phyloP scores from a whole-genome alignment of 2,329 filamentous ascomycete genomes.

The Paecilomyces fulvus region DNA sequence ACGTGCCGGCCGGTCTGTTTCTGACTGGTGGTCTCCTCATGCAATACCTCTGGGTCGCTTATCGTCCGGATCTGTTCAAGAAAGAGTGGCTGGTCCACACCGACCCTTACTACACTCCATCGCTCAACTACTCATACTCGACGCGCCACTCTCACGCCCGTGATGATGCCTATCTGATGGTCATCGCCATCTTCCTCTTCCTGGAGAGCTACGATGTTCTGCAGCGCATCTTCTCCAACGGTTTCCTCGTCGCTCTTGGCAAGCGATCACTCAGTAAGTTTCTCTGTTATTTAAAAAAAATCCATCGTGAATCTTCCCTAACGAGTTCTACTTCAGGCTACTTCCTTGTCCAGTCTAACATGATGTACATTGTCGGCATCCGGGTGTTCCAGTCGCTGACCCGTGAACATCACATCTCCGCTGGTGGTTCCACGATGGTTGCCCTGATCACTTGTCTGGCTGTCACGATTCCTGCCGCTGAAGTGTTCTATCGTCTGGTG shows the following conservation, averaged over 20 bases:
- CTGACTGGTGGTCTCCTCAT: slow-evolving; percentile 29
- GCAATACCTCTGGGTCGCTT: slow-evolving; percentile 37
- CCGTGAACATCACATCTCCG: background rate
- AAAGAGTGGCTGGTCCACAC: slow-evolving; percentile 35
- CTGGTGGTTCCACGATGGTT: background rate
- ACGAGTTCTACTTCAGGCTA: slow-evolving; percentile 20
- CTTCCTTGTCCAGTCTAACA: slow-evolving; percentile 34
- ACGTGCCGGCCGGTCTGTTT: slow-evolving; percentile 26
- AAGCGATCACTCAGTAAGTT: slow-evolving; percentile 37
- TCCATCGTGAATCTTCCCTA: background rate
- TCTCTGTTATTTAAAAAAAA: background rate
- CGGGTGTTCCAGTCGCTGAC: background rate
- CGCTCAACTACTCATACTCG: slow-evolving; percentile 28
- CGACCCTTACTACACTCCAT: slow-evolving; percentile 30
- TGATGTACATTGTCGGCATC: slow-evolving; percentile 37
- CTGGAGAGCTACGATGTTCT: slow-evolving; percentile 32
- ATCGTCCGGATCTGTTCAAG: slow-evolving; percentile 25
- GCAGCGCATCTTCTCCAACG: slow-evolving; percentile 27
- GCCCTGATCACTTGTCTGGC: background rate
- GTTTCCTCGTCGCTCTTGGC: slow-evolving; percentile 30
- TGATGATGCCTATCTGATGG: slow-evolving; percentile 36
- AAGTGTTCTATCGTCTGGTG: background rate
- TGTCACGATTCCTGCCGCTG: background rate
- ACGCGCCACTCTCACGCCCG: slow-evolving; percentile 27
- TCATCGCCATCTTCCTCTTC: slow-evolving; percentile 34